Conservation (phyloP, 2,329 filamentous ascomycete genomes). For the Neofusicoccum cordaticola region DNA sequence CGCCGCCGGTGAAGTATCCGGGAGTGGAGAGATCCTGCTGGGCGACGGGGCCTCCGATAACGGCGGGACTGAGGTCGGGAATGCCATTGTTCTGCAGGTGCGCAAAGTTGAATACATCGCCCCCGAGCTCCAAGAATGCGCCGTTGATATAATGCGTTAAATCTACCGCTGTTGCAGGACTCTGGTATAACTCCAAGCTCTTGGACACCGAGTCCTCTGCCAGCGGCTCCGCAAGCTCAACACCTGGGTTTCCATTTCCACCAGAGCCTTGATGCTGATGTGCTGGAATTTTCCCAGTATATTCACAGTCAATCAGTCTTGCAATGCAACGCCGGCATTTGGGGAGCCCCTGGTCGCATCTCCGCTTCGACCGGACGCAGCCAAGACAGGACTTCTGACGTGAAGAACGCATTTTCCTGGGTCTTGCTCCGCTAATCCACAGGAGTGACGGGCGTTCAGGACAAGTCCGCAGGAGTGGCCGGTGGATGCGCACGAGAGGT, state of each 20-base stretch:
- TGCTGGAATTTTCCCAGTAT: slow-evolving; percentile 13
- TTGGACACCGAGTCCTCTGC: not conserved
- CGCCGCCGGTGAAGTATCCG: not conserved
- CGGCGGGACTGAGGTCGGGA: not conserved
- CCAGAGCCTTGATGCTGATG: not conserved
- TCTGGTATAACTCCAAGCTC: not conserved
- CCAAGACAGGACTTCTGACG: slow-evolving; percentile 22
- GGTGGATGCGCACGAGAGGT: not conserved
- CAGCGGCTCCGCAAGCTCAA: not conserved
- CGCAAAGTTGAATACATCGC: slow-evolving; percentile 20
- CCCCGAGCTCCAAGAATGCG: slow-evolving; percentile 18
- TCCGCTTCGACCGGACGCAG: slow-evolving; percentile 22
- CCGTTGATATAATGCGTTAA: slow-evolving; percentile 5
- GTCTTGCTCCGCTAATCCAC: not conserved
- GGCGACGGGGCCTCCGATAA: slow-evolving; percentile 9
- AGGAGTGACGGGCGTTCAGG: not conserved
- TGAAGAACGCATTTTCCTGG: not conserved
- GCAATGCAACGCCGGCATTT: slow-evolving; percentile 21
- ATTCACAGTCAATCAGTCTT: slow-evolving; percentile 19
- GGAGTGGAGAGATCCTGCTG: not conserved
- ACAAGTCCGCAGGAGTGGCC: not conserved
- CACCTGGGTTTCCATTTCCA: not conserved
- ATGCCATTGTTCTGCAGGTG: not conserved
- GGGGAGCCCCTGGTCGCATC: slow-evolving; percentile 20
- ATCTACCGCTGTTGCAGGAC: not conserved